These are phyloP conservation scores for Suillus sp. DNA, from an alignment of 768 basidiomycete genomes.

Conservation along the genomic window DNA sequence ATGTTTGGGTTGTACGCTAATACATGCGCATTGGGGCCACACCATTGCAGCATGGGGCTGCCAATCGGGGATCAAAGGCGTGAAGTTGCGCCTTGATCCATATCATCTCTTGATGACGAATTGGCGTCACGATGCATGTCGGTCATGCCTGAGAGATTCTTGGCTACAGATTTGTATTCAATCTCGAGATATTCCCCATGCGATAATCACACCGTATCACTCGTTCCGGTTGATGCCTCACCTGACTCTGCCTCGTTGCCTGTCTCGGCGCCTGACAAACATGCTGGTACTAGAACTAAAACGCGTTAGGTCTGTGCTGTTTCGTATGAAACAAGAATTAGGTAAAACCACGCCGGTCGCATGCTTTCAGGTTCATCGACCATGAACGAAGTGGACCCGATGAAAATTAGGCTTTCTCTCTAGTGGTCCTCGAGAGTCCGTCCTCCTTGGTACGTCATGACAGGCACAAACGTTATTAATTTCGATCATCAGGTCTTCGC, in stretches of 20 bases:
- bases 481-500: conserved; percentile 16
- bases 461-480: conserved; percentile 19
- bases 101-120: background rate
- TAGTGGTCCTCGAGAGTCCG: conserved; percentile 17
- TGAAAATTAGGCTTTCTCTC: conserved; percentile 29
- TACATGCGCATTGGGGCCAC: background rate
- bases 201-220: conserved; percentile 4
- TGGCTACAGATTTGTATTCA: background rate
- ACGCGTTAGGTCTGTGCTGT: background rate
- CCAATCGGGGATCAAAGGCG: background rate
- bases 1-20: background rate
- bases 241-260: conserved; percentile 11
- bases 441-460: conserved; percentile 32
- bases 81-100: conserved; percentile 7
- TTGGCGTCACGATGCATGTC: conserved; percentile 4
- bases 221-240: conserved; percentile 2
- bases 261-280: background rate
- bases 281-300: background rate
- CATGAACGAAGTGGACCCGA: conserved; percentile 13
- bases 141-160: conserved; percentile 7
- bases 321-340: background rate
- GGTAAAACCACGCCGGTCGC: conserved; percentile 10
- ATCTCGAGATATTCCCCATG: conserved; percentile 2
- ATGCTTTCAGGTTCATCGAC: conserved; percentile 16
- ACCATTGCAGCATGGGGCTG: background rate